Conservation (phyloP, 345 rosid species). For the Orychophragmus violaceus region DNA sequence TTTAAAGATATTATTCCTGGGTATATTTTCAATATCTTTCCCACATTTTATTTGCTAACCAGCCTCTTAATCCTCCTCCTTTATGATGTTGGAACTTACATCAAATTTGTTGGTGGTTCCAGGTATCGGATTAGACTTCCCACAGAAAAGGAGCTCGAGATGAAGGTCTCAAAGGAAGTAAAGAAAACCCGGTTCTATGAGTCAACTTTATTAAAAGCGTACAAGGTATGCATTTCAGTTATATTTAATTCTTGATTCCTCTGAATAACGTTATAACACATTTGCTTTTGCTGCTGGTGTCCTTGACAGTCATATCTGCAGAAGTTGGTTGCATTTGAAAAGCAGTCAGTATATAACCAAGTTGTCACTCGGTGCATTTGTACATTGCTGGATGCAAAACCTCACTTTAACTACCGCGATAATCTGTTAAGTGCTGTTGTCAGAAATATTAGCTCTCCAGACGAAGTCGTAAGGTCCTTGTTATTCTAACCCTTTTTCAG, state of each 20-base stretch:
- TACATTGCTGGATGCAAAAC: constrained; percentile 73
- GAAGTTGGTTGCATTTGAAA: constrained; percentile 54
- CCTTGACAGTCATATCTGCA: constrained; percentile 64
- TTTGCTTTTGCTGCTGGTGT: constrained; percentile 5
- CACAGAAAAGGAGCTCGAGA: constrained; percentile 91
- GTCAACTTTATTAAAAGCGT: constrained; percentile 65
- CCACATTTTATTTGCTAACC: neutral
- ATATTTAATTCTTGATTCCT: neutral
- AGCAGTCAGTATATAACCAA: constrained; percentile 51
- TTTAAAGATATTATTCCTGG: constrained; percentile 93
- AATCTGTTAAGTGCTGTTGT: constrained; percentile 65
- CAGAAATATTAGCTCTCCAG: constrained; percentile 65
- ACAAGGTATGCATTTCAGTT: constrained; percentile 56
- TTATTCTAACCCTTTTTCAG: constrained; percentile 3
- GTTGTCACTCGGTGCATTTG: constrained; percentile 71
- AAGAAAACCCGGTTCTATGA: constrained; percentile 84
- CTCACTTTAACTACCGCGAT: constrained; percentile 86
- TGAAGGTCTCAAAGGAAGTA: constrained; percentile 94
- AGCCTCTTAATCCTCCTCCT: neutral
- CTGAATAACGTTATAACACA: neutral
- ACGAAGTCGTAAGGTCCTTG: constrained; percentile 68
- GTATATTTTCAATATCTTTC: constrained; percentile 33
- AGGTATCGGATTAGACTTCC: constrained; percentile 98
- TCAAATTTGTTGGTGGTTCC: neutral
- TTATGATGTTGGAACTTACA: neutral